Evolutionary conservation across 805 yeast species (phyloP), one percentile per base, ranked within the genome.

Genomic region (Metschnikowia bowlesiae): DNA sequence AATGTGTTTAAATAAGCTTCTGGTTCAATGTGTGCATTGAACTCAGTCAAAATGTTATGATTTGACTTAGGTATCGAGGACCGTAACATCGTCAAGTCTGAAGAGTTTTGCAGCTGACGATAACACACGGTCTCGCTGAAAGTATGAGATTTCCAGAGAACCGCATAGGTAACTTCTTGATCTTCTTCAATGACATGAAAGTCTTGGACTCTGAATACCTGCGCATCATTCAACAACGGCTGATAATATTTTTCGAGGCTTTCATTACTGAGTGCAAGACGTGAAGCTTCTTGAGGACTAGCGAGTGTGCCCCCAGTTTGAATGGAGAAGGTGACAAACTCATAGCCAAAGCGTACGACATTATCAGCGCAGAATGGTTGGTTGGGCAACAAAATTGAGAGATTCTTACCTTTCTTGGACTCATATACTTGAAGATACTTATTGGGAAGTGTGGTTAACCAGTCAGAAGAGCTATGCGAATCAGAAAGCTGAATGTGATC

Each of bases 141-240:
- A 1, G 80, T 74, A 53, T 84, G 84, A 55, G 87, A 80, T 59
- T 84, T 85, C 87, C 88, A 83, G 33, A 84, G 66, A 28, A 79
- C 56, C 50, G 66, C 62, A 54, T 71, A 74, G 14, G 38, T 44
- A 18, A 53, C 36, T 6, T 36, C 22, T 13, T 31, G 35, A 13
- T 36, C 46, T 6, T 33, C n/a, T 14, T 38, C 41, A 8, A 38
- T 22, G 7, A 53, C 47, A 9, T 50, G 52, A 37, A 53, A 57
- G 32, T 57, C 60, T 40, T 57, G 60, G 10, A 52, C 46, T 31
- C 29, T 56, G 39, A 55, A 46, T 7, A 37, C 39, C 22, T 47
- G 47, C n/a, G 39, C 13, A 10, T 50, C 53, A 14, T 16, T 35
- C 11, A 14, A 30, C 4, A 13, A 30, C 4, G 47, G 16, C n/a